phyloP scores from a whole-genome alignment of 1,284 basidiomycete genomes.

The Heterobasidion annosum region DNA sequence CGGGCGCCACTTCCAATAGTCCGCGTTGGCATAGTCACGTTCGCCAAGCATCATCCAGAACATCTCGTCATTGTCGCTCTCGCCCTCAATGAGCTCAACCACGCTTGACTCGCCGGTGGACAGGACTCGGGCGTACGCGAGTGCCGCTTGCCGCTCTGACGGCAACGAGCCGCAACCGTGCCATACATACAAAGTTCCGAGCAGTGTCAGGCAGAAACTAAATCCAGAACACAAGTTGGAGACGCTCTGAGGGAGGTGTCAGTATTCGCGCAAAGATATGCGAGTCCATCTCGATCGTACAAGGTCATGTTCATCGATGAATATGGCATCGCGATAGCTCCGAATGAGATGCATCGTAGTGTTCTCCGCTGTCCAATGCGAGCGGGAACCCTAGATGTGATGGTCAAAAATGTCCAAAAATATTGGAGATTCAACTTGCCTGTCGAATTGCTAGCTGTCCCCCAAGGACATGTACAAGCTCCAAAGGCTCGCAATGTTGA shows the following conservation, averaged over 20 bases:
- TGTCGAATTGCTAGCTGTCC: slow-evolving; percentile 61
- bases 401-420: slow-evolving; percentile 2
- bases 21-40: slow-evolving; percentile 60
- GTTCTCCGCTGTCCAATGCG: slow-evolving; percentile 70
- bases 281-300: slow-evolving; percentile 32
- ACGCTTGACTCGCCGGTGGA: slow-evolving; percentile 27
- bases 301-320: slow-evolving; percentile 67
- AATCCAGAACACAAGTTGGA: slow-evolving; percentile 71
- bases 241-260: slow-evolving; percentile 34
- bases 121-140: slow-evolving; percentile 47
- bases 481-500: slow-evolving; percentile 54
- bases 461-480: slow-evolving; percentile 55
- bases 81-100: slow-evolving; percentile 53
- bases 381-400: slow-evolving; percentile 46
- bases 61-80: slow-evolving; percentile 59
- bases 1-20: slow-evolving; percentile 70
- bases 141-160: slow-evolving; percentile 49
- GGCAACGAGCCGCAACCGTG: slow-evolving; percentile 58
- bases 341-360: slow-evolving; percentile 72
- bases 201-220: slow-evolving; percentile 63
- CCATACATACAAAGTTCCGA: slow-evolving; percentile 71
- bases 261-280: slow-evolving; percentile 1
- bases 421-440: slow-evolving; percentile 25
- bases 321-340: slow-evolving; percentile 34
- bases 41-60: slow-evolving; percentile 79